Conservation (phyloP, 768 basidiomycete genomes). For the Agrocybe chaxingu region DNA sequence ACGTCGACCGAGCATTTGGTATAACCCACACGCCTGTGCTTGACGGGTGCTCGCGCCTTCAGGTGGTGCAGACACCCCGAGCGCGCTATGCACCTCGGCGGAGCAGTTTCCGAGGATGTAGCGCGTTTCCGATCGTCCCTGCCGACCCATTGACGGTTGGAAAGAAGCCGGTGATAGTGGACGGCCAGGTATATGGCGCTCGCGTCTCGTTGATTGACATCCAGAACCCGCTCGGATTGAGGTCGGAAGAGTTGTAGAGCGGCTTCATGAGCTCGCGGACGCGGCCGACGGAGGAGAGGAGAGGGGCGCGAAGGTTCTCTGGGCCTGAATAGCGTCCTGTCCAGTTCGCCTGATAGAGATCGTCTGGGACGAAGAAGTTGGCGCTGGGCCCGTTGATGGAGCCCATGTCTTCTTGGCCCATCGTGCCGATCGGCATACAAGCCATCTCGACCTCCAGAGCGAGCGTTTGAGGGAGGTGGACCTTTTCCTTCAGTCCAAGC, state of each 20-base stretch:
- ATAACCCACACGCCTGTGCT: not conserved
- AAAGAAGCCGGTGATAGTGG: not conserved
- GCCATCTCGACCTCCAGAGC: constrained; percentile 18
- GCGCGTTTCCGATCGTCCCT: no score
- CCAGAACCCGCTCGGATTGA: constrained; percentile 9
- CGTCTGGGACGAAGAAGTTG: constrained; percentile 2
- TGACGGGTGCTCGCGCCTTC: not conserved
- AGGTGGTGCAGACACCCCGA: no score
- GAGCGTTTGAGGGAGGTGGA: constrained; percentile 15
- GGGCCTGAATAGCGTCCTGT: constrained; percentile 14
- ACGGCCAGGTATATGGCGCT: not conserved
- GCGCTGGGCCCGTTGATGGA: not conserved
- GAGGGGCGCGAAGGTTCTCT: constrained; percentile 14
- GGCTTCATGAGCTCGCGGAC: constrained; percentile 14
- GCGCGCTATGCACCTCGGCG: no score
- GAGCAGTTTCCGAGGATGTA: no score
- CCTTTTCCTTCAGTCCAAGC: constrained; percentile 5
- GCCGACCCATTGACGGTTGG: not conserved
- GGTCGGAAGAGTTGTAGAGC: constrained; percentile 16
- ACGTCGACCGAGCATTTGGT: not conserved
- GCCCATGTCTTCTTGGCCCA: constrained; percentile 7
- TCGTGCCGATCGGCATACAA: constrained; percentile 17
- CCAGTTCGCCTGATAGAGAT: not conserved
- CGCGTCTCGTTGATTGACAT: constrained; percentile 9
- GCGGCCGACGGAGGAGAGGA: constrained; percentile 15